Base-by-base conservation (phyloP, 306 rosid species). In the Trifolium subterraneum region DNA sequence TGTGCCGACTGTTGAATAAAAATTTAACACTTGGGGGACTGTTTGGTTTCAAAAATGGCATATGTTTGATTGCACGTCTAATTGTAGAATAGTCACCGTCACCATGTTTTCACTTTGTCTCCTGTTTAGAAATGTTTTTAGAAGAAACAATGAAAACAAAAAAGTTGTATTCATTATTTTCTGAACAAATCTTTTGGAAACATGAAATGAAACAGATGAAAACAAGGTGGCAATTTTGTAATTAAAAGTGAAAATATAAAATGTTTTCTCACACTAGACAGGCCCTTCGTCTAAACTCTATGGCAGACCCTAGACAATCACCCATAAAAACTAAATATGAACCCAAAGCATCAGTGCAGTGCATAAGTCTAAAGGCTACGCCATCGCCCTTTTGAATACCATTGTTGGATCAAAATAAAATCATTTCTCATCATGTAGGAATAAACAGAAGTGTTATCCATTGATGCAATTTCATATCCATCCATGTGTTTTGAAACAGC, bases 291-390 rank as follows among this genome's bases (percentile, higher is more conserved):
- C 29, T 23, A 58, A 71, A 71, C 27, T 36, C 31, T 58, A 64
- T 41, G 10, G 12, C 54, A 71, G 78, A 71, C 61, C 56, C 44
- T 29, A 20, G 58, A 73, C 64, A 73, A 73, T 45, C 56, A 73
- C 59, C 39, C 62, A 56, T 29, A 64, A 44, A 79, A 31, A 72
- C 63, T n/a, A 66, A 71, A 55, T 59, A 41, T 25, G 76, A 66
- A 67, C 16, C 68, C 27, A 41, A 41, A 64, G 64, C 39, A 51
- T 54, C 27, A 54, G 61, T 39, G 78, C 41, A n/a, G 44, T 11
- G 22, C 19, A 20, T 4, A 64, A 54, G 50, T 78, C 51, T 41
- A 64, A 62, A 20, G 20, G 69, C 33, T 44, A 55, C 62, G 51
- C 20, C n/a, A 10, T 64, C 33, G 38, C 27, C 44, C 54, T 66